Percentiles rank a stretch among this genome's conserved stretches.
phyloP scores from a whole-genome alignment of 2,329 filamentous ascomycete genomes.

The Colletotrichum tropicicola region DNA sequence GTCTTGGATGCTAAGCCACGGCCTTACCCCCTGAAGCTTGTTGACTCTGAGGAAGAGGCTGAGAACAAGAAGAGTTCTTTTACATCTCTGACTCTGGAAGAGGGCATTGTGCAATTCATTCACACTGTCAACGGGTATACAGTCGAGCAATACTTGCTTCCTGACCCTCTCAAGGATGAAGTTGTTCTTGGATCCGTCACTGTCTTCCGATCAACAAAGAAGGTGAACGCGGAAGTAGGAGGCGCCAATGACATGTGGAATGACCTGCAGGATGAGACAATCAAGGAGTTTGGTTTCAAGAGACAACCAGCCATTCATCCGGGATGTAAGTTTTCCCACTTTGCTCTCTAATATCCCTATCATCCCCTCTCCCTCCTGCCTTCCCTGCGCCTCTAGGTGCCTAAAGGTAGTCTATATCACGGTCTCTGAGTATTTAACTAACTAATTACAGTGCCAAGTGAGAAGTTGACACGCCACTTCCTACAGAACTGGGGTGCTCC shows the following conservation, averaged over 20 bases:
- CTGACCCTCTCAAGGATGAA: slow-evolving; percentile 45
- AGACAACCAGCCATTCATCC: slow-evolving; percentile 47
- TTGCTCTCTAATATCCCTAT: background rate
- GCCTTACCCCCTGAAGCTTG: slow-evolving; percentile 30
- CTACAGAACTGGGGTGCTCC: slow-evolving; percentile 68
- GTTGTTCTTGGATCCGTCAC: slow-evolving; percentile 58
- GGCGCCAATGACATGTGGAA: slow-evolving; percentile 72
- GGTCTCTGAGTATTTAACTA: slow-evolving; percentile 30
- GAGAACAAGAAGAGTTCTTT: background rate
- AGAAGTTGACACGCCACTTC: slow-evolving; percentile 61
- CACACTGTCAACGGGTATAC: slow-evolving; percentile 1
- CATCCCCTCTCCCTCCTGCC: slow-evolving; percentile 5
- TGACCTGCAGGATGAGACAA: slow-evolving; percentile 47
- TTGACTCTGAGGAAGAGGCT: slow-evolving; percentile 30
- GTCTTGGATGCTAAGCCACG: slow-evolving; percentile 41
- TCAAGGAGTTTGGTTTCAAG: slow-evolving; percentile 51
- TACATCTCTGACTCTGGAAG: background rate
- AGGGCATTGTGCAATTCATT: slow-evolving; percentile 31
- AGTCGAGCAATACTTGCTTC: slow-evolving; percentile 46
- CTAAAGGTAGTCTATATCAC: too few relatives aligned
- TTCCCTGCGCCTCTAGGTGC: too few relatives aligned
- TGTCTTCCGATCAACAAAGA: slow-evolving; percentile 65
- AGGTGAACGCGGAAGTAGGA: slow-evolving; percentile 56
- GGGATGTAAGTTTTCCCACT: slow-evolving; percentile 39
- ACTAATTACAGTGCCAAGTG: slow-evolving; percentile 43